These are phyloP conservation scores for Oryza nivara DNA, from an alignment of 176 grass and related monocot species.

Conservation along the genomic window DNA sequence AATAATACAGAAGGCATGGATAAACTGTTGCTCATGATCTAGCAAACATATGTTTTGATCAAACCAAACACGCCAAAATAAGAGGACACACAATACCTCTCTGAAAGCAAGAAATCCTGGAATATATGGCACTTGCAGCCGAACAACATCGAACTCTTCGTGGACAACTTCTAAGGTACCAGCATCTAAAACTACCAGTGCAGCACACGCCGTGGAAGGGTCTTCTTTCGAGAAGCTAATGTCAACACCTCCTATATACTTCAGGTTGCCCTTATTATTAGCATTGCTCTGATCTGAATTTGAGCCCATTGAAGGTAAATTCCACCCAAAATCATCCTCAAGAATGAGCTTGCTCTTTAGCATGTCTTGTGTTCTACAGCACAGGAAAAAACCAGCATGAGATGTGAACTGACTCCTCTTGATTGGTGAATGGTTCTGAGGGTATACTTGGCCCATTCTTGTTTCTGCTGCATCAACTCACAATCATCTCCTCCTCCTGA, in stretches of 20 bases:
- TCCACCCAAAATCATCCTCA: constrained; percentile 72
- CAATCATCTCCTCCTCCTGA: constrained; percentile 26
- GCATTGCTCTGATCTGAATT: constrained; percentile 25
- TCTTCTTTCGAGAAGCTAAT: constrained; percentile 90
- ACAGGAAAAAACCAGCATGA: constrained; percentile 21
- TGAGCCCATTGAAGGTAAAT: constrained; percentile 41
- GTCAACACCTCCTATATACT: constrained; percentile 80
- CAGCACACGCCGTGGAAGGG: constrained; percentile 63
- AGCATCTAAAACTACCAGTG: constrained; percentile 67
- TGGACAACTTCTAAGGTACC: constrained; percentile 70
- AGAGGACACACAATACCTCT: constrained; percentile 47
- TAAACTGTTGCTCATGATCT: not conserved
- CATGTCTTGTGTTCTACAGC: constrained; percentile 67
- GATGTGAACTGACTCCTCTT: not conserved
- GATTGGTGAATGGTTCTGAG: not conserved
- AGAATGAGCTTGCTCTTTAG: constrained; percentile 66
- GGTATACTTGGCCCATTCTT: constrained; percentile 58
- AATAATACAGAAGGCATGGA: not conserved
- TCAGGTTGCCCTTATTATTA: constrained; percentile 28
- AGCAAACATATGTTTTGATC: not conserved
- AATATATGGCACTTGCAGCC: constrained; percentile 77
- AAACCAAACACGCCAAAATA: not conserved
- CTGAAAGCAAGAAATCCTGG: constrained; percentile 97
- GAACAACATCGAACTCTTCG: constrained; percentile 74
- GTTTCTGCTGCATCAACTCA: constrained; percentile 37